Evolutionary conservation across 2,329 filamentous ascomycete species (phyloP).

Genomic region (Fusarium duplospermum): DNA sequence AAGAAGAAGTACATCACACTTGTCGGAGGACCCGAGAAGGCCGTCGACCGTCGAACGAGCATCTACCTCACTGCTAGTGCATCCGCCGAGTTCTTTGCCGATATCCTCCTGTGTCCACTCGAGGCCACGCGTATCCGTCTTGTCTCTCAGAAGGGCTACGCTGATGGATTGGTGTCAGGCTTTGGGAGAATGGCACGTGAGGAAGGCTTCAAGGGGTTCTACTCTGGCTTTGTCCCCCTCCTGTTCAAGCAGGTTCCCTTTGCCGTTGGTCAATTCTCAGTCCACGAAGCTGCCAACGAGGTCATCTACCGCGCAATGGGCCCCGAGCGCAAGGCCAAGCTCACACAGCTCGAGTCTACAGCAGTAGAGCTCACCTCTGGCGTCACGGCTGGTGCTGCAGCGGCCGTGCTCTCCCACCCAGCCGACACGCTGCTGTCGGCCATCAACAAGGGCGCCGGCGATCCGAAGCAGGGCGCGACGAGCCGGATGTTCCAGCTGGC

Average conservation of each 20-base stretch:
- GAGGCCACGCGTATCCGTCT: conserved; percentile 85
- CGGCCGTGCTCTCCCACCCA: conserved; percentile 88
- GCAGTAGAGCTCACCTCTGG: conserved; percentile 87
- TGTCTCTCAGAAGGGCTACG: conserved; percentile 84
- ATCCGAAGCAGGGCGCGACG: conserved; percentile 60
- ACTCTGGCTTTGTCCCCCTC: conserved; percentile 89
- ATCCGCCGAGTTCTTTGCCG: conserved; percentile 77
- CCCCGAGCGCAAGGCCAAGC: conserved; percentile 71
- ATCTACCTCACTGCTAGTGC: conserved; percentile 81
- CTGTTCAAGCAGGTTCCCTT: conserved; percentile 93
- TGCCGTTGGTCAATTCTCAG: conserved; percentile 94
- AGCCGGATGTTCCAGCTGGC: conserved; percentile 65
- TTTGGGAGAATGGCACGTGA: conserved; percentile 80
- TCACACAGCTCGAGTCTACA: conserved; percentile 79
- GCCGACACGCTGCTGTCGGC: conserved; percentile 74
- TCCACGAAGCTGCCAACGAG: conserved; percentile 90
- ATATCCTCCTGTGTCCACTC: conserved; percentile 88
- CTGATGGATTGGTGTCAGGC: conserved; percentile 75
- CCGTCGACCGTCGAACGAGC: conserved; percentile 59
- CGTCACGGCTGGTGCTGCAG: conserved; percentile 88
- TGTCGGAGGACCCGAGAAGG: conserved; percentile 64
- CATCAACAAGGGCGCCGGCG: conserved; percentile 66
- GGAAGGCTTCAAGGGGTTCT: conserved; percentile 85
- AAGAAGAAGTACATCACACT: conserved; percentile 85
- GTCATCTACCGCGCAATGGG: conserved; percentile 77